Base-by-base conservation (phyloP, 2,329 filamentous ascomycete genomes). In the Mycosphaerelloides madeirae region DNA sequence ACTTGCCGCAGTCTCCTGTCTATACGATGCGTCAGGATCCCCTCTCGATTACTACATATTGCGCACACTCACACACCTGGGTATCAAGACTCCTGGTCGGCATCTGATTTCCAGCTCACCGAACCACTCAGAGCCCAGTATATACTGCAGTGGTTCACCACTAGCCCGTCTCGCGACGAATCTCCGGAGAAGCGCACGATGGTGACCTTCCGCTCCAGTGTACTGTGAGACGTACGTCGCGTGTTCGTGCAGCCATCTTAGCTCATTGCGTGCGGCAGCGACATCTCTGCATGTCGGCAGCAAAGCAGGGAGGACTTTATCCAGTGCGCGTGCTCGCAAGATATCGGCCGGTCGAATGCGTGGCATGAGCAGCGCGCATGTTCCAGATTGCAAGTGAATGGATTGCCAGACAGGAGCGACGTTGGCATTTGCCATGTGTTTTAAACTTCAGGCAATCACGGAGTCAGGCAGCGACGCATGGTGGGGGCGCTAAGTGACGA, bases 101-200 rank as follows among this genome's bases (percentile, higher is more conserved):
- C 90, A 96, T 43, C 76, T 68, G 35, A 98, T 84, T 32, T 95
- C 84, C 13, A 97, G 68, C 3, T 80, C 70, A 0, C 90, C 91
- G 67, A 98, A 97, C 1, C 85, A 93, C 64, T 96, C 89, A 4
- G 83, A 82, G 3, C 89, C 89, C 1, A 98, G 71, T 16, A 97
- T 76, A 62, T 97, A 97, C 65, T 97, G 93, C 28, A 98, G 68
- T 1, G 93, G 93, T 46, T 82, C 78, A 1, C 88, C 88, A n/a
- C 55, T 64, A 3, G 74, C 68, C 46, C 80, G 69, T 35, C 62
- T 48, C n/a, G n/a, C 31, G 6, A 65, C 55, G 39, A 55, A 54
- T 13, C 22, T 22, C 6, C 15, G 25, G 18, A 77, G 55, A 3
- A 62, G 32, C 16, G 12, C 19, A 47, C 35, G 46, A 52, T 63